Percentiles rank a stretch among this genome's conserved stretches.
These are phyloP conservation scores for Tuber umbilicatum DNA, from an alignment of 495 filamentous ascomycete species.

Conservation along the genomic window DNA sequence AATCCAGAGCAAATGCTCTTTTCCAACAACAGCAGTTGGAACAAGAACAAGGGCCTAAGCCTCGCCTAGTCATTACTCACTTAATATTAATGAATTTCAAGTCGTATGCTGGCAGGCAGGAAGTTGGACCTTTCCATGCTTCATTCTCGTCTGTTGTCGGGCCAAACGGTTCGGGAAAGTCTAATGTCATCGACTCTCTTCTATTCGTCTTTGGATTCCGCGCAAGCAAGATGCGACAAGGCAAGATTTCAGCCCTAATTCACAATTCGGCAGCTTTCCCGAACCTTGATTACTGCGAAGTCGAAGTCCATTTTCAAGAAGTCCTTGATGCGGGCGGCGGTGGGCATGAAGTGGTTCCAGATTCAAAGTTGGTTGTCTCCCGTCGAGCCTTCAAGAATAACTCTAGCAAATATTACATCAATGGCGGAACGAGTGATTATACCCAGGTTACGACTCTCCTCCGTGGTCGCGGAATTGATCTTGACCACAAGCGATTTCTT, in stretches of 20 bases:
- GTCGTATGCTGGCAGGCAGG: conserved; percentile 90
- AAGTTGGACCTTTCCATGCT: conserved; percentile 92
- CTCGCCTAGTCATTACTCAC: conserved; percentile 84
- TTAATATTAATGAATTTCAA: conserved; percentile 93
- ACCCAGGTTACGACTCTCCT: conserved; percentile 84
- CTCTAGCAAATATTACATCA: conserved; percentile 95
- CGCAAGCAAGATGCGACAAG: conserved; percentile 98
- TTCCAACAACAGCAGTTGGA: conserved; percentile 48
- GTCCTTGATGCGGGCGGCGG: conserved; percentile 78
- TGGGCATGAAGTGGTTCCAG: conserved; percentile 62
- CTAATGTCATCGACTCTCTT: conserved; percentile 95
- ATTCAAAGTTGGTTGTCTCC: conserved; percentile 79
- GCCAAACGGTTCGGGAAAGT: conserved; percentile 96
- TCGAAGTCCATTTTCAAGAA: conserved; percentile 91
- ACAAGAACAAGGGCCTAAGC: conserved; percentile 67
- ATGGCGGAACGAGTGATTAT: conserved; percentile 78
- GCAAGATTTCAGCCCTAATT: conserved; percentile 94
- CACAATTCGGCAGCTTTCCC: conserved; percentile 88
- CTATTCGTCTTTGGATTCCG: conserved; percentile 98
- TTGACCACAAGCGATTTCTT: conserved; percentile 96
- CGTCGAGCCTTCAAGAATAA: conserved; percentile 96
- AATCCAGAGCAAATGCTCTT: conserved; percentile 65
- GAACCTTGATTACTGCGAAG: conserved; percentile 81
- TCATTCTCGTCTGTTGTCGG: conserved; percentile 99
- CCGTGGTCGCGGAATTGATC: conserved; percentile 78